Conservation (phyloP, 768 basidiomycete genomes). For the Paxillus involutus region DNA sequence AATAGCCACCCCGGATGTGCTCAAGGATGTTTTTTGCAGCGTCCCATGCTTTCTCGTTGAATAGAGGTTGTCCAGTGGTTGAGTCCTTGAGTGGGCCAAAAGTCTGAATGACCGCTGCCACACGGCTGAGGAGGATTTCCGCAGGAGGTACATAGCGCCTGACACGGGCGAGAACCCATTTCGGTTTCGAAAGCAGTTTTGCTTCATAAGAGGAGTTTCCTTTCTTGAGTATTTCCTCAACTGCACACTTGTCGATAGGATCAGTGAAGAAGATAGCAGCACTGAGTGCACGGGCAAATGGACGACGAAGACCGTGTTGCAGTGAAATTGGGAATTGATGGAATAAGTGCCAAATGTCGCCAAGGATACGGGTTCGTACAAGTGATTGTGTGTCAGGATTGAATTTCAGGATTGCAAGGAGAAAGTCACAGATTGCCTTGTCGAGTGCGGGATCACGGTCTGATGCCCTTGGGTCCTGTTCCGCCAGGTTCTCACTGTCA, state of each 20-base stretch:
- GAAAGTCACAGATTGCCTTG: background rate
- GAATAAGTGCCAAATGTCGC: background rate
- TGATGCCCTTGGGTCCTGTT: background rate
- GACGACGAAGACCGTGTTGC: background rate
- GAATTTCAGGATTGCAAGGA: background rate
- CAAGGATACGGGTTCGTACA: background rate
- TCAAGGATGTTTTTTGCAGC: constrained; percentile 29
- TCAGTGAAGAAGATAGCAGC: background rate
- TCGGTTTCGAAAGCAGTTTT: constrained; percentile 6
- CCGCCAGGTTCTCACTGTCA: too few species aligned
- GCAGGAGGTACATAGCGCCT: constrained; percentile 33
- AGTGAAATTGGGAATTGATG: background rate
- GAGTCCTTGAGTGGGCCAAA: constrained; percentile 37
- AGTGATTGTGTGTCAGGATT: background rate
- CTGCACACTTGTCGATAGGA: too few species aligned
- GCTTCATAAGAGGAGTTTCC: background rate
- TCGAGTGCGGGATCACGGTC: background rate
- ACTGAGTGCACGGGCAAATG: background rate
- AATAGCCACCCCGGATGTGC: constrained; percentile 22
- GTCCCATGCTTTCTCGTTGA: constrained; percentile 30
- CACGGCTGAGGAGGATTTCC: constrained; percentile 25
- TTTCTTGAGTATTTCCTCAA: too few species aligned
- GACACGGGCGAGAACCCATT: constrained; percentile 28
- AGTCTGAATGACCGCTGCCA: constrained; percentile 26
- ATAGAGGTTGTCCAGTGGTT: constrained; percentile 26